Conservation (phyloP, 225 moss, liverwort and hornwort species). For the Antitrichia curtipendula region DNA sequence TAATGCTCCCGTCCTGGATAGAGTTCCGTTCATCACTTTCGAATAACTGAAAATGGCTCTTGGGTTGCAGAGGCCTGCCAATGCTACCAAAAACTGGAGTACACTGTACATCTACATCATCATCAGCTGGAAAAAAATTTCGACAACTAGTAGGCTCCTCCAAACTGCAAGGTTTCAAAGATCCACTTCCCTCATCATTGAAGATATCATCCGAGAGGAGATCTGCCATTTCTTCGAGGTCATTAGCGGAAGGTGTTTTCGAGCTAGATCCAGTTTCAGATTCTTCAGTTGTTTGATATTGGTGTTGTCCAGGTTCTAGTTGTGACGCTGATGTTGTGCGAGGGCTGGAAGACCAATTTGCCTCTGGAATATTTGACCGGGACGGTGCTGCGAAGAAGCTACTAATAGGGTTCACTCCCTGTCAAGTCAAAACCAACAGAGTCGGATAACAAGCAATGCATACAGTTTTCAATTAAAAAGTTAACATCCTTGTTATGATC, state of each 20-base stretch:
- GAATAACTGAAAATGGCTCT: not conserved
- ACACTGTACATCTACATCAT: slow-evolving; percentile 16
- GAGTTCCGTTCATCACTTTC: not conserved
- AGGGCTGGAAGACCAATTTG: not conserved
- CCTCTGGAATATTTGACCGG: not conserved
- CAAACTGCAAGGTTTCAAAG: not conserved
- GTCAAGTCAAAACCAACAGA: slow-evolving; percentile 8
- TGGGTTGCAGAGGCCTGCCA: not conserved
- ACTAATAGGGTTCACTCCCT: slow-evolving; percentile 69
- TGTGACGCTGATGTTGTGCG: not conserved
- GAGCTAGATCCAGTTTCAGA: not conserved
- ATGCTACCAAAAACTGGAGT: slow-evolving; percentile 47
- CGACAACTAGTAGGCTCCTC: not conserved
- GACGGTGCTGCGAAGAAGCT: slow-evolving; percentile 51
- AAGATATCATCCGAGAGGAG: not conserved
- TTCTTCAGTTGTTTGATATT: not conserved
- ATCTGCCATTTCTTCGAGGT: not conserved
- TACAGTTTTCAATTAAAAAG: not conserved
- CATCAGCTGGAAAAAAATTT: not conserved
- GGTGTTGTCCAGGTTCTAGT: not conserved
- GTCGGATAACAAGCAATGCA: not conserved
- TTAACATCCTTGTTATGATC: not conserved
- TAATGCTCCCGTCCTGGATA: not conserved
- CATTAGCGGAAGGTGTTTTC: not conserved
- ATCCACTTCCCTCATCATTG: not conserved